Conservation (phyloP, 345 rosid genomes). For the Diplotaxis tenuifolia region DNA sequence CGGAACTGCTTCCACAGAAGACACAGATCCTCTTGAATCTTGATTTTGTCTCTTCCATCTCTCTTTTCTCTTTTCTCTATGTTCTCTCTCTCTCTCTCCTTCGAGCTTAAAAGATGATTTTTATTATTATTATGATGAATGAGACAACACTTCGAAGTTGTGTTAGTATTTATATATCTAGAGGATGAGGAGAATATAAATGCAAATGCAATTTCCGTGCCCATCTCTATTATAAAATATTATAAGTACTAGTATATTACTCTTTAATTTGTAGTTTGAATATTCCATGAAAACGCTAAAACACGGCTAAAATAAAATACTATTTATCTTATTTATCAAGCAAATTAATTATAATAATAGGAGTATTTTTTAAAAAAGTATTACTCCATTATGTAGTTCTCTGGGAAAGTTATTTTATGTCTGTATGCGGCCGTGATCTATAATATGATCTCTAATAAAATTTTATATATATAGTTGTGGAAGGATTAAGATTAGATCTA, state of each 20-base stretch:
- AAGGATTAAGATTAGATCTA: constrained; percentile 26
- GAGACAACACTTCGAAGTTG: constrained; percentile 31
- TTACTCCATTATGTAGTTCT: background rate
- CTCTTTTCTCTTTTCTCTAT: background rate
- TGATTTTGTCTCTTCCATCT: constrained; percentile 55
- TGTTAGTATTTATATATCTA: constrained; percentile 28
- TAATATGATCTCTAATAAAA: constrained; percentile 13
- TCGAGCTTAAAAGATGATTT: constrained; percentile 20
- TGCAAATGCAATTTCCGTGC: constrained; percentile 37
- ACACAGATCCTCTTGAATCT: constrained; percentile 86
- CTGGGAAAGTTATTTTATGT: constrained; percentile 35
- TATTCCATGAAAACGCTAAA: constrained; percentile 22
- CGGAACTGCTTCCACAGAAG: constrained; percentile 82
- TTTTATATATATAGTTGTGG: background rate
- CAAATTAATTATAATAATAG: constrained; percentile 11
- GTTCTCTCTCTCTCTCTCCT: constrained; percentile 9
- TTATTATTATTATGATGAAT: constrained; percentile 35
- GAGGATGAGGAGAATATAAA: constrained; percentile 21
- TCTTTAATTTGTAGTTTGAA: constrained; percentile 23
- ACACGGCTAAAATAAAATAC: constrained; percentile 3
- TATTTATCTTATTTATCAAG: background rate
- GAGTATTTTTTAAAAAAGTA: background rate
- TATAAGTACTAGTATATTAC: background rate
- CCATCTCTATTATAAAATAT: constrained; percentile 16
- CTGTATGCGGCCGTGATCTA: constrained; percentile 26